A percentile compares a stretch with the other conserved stretches of the same genome.
Evolutionary conservation across 2,329 filamentous ascomycete genomes (phyloP).

Genomic region (Sphaerulina populicola): DNA sequence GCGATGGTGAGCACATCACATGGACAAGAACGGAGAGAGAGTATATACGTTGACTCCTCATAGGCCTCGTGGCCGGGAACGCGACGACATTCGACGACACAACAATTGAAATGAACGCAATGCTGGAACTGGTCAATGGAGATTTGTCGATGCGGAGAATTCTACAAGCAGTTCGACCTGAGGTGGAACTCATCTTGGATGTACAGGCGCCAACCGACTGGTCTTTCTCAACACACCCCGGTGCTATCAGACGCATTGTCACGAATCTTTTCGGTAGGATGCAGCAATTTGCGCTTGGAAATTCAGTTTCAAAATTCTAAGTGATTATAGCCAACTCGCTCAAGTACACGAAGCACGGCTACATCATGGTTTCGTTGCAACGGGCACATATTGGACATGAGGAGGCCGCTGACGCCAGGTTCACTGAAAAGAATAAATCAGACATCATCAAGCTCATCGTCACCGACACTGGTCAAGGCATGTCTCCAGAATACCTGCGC

Average conservation of each 20-base stretch:
- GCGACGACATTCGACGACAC: slow-evolving; percentile 15
- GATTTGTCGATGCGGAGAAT: slow-evolving; percentile 12
- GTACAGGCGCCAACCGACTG: slow-evolving; percentile 25
- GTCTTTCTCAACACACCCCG: slow-evolving; percentile 23
- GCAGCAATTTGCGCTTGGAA: slow-evolving; percentile 37
- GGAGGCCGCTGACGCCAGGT: slow-evolving; percentile 1
- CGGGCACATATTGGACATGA: neutral
- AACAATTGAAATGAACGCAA: neutral
- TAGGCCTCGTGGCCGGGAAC: slow-evolving; percentile 11
- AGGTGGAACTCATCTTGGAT: slow-evolving; percentile 34
- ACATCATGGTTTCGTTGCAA: slow-evolving; percentile 31
- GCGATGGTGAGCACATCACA: too few species aligned
- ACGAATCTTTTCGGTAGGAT: slow-evolving; percentile 39
- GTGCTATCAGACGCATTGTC: slow-evolving; percentile 39
- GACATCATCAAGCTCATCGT: slow-evolving; percentile 33
- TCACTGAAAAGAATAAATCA: slow-evolving; percentile 13
- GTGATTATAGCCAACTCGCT: slow-evolving; percentile 34
- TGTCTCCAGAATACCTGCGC: slow-evolving; percentile 53
- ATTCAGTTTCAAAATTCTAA: slow-evolving; percentile 22
- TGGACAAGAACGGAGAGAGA: too few species aligned
- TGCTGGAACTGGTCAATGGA: neutral
- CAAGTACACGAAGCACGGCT: slow-evolving; percentile 40
- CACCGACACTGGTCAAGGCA: slow-evolving; percentile 58
- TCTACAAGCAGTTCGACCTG: slow-evolving; percentile 15
- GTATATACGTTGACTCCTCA: too few species aligned